phyloP scores from a whole-genome alignment of 2,329 filamentous ascomycete genomes.

The Aspergillus oerlinghausenensis region DNA sequence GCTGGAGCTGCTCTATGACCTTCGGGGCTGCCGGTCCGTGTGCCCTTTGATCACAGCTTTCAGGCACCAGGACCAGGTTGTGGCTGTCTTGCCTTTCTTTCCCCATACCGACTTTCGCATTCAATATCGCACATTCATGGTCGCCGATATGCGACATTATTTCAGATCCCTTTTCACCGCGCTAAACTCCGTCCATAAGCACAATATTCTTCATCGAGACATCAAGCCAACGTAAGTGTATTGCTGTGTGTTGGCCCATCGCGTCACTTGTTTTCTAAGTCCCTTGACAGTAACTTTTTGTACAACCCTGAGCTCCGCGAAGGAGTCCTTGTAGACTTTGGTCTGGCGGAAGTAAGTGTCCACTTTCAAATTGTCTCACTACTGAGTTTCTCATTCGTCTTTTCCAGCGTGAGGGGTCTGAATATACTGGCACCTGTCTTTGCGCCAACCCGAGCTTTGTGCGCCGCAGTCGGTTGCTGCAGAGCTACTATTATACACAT shows the following conservation, averaged over 20 bases:
- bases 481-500: constrained; percentile 56
- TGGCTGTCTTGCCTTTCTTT: constrained; percentile 93
- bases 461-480: constrained; percentile 56
- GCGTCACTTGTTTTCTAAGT: constrained; percentile 1
- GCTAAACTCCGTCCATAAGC: constrained; percentile 73
- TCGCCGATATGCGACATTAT: constrained; percentile 83
- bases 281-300: constrained; percentile 65
- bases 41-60: constrained; percentile 98
- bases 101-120: constrained; percentile 85
- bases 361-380: neutral
- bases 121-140: constrained; percentile 87
- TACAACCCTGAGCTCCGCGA: constrained; percentile 73
- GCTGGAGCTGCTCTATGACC: constrained; percentile 83
- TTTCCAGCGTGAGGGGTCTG: constrained; percentile 51
- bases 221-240: constrained; percentile 76
- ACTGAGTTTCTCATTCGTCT: neutral
- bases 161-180: constrained; percentile 84
- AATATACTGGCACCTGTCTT: constrained; percentile 56
- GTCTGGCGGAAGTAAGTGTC: constrained; percentile 68
- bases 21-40: constrained; percentile 76
- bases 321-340: constrained; percentile 96
- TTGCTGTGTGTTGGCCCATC: neutral
- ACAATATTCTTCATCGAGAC: constrained; percentile 84
- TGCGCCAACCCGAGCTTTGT: constrained; percentile 64
- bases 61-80: constrained; percentile 86